These are phyloP conservation scores for Mycothermus thermophilus DNA, from an alignment of 495 filamentous ascomycete genomes.

Conservation along the genomic window DNA sequence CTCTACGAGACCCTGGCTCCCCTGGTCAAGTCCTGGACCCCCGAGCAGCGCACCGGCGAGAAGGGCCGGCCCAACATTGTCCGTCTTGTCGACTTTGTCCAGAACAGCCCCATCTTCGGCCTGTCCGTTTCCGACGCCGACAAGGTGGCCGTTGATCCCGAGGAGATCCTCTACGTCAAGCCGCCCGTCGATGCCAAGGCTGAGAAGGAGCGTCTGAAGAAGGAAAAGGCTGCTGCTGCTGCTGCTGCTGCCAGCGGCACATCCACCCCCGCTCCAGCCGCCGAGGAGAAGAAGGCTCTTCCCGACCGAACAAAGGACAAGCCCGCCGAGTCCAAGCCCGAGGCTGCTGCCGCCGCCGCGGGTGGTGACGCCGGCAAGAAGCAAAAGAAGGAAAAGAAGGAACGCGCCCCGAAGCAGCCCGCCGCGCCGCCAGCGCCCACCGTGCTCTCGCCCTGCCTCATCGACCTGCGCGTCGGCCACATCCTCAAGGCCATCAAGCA, in stretches of 20 bases:
- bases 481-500: conserved; percentile 90
- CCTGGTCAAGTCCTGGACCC: conserved; percentile 61
- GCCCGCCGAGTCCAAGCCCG: conserved; percentile 25
- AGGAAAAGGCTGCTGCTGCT: conserved; percentile 60
- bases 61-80: conserved; percentile 84
- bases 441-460: conserved; percentile 65
- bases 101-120: conserved; percentile 69
- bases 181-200: conserved; percentile 71
- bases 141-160: conserved; percentile 66
- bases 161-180: conserved; percentile 69
- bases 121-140: conserved; percentile 57
- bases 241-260: conserved; percentile 25
- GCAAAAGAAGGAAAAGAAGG: conserved; percentile 58
- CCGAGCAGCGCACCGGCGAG: conserved; percentile 83
- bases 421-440: conserved; percentile 53
- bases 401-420: conserved; percentile 55
- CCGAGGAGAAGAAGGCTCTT: conserved; percentile 28
- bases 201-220: conserved; percentile 80
- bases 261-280: conserved; percentile 26
- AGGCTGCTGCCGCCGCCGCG: conserved; percentile 16
- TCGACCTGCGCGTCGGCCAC: conserved; percentile 92
- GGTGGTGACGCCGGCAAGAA: conserved; percentile 19
- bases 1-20: conserved; percentile 73
- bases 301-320: conserved; percentile 42
- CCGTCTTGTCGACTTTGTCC: conserved; percentile 84